phyloP scores from a whole-genome alignment of 192 early-diverging fungal genomes.

The Gigaspora rosea region DNA sequence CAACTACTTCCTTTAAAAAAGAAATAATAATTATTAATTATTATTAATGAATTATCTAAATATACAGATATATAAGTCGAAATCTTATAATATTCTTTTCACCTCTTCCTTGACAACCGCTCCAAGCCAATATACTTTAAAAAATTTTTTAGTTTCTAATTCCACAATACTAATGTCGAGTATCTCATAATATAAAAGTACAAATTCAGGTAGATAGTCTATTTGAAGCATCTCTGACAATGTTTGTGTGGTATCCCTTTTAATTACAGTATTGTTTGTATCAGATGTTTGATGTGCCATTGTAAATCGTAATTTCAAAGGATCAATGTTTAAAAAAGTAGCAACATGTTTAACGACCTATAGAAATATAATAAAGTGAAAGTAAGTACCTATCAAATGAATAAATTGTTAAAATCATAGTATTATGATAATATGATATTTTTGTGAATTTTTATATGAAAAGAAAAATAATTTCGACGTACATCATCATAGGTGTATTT shows the following conservation, averaged over 20 bases:
- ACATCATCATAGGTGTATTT: slow-evolving; percentile 67
- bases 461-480: background rate
- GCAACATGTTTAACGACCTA: slow-evolving; percentile 67
- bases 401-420: too few relatives aligned
- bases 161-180: slow-evolving; percentile 56
- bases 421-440: too few relatives aligned
- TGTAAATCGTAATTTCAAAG: slow-evolving; percentile 76
- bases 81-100: background rate
- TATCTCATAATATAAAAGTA: slow-evolving; percentile 79
- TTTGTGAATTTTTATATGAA: too few relatives aligned
- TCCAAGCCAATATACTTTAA: slow-evolving; percentile 72
- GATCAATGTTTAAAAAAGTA: slow-evolving; percentile 58
- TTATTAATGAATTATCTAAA: too few relatives aligned
- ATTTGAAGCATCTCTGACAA: slow-evolving; percentile 46
- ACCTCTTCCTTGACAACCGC: slow-evolving; percentile 68
- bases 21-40: too few relatives aligned
- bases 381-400: too few relatives aligned
- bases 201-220: slow-evolving; percentile 31
- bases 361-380: slow-evolving; percentile 36
- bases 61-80: too few relatives aligned
- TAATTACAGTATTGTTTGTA: slow-evolving; percentile 37
- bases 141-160: slow-evolving; percentile 66
- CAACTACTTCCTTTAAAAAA: slow-evolving; percentile 42
- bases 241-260: slow-evolving; percentile 36
- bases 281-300: slow-evolving; percentile 35